Percentiles rank a stretch among this genome's conserved stretches.
Conservation (phyloP, 495 filamentous ascomycete species). For the Neurospora sp. region DNA sequence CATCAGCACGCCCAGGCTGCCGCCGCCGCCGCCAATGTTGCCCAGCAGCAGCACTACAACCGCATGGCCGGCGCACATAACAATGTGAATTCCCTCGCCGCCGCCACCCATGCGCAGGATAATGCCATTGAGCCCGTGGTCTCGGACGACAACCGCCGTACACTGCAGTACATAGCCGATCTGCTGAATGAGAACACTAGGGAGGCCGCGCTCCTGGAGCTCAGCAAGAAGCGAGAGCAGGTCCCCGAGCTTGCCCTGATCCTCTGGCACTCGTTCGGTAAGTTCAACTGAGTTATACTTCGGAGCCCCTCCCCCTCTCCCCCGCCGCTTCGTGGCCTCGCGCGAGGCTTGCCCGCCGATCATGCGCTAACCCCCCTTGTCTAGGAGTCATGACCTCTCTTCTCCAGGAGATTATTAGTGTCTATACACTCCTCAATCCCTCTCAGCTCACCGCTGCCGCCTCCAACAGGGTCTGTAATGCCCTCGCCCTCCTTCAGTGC, state of each 20-base stretch:
- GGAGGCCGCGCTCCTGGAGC: constrained; percentile 85
- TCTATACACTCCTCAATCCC: constrained; percentile 92
- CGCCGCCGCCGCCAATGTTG: constrained; percentile 54
- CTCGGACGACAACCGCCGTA: constrained; percentile 85
- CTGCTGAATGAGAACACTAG: constrained; percentile 77
- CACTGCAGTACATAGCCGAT: constrained; percentile 88
- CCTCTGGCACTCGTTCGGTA: constrained; percentile 98
- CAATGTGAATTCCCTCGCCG: constrained; percentile 32
- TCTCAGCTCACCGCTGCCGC: constrained; percentile 94
- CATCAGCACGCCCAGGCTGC: constrained; percentile 56
- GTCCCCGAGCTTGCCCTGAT: constrained; percentile 94
- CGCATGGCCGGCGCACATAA: constrained; percentile 59
- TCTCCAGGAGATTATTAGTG: constrained; percentile 96
- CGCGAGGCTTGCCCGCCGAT: constrained; percentile 3
- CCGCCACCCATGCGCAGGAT: constrained; percentile 48
- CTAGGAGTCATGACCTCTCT: constrained; percentile 96
- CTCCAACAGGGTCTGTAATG: constrained; percentile 96
- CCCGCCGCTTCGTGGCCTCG: constrained; percentile 1
- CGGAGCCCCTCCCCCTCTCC: neutral
- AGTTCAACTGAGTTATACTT: constrained; percentile 12
- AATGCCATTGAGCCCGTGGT: constrained; percentile 39
- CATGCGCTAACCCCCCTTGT: constrained; percentile 4
- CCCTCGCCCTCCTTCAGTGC: constrained; percentile 90
- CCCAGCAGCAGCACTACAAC: constrained; percentile 70
- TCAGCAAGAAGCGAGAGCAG: constrained; percentile 98